Evolutionary conservation across 1,284 basidiomycete species (phyloP).

Genomic region (Puccinia novopanici): DNA sequence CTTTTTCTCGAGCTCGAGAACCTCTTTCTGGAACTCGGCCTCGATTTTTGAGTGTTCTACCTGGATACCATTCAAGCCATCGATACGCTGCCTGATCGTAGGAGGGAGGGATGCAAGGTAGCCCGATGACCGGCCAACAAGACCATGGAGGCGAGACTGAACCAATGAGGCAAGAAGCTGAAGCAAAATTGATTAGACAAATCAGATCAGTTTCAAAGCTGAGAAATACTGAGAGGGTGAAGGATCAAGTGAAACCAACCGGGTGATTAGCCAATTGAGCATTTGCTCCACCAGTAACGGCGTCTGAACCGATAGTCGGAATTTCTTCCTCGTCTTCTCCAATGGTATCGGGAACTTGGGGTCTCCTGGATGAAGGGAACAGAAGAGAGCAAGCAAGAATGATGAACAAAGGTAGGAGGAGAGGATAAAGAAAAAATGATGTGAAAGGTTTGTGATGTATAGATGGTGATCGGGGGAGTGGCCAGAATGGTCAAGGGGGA

Average conservation of each 20-base stretch:
- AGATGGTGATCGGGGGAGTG: not conserved
- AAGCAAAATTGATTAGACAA: not conserved
- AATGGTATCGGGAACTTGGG: slow-evolving; percentile 57
- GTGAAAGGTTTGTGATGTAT: not conserved
- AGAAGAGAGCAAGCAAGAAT: not conserved
- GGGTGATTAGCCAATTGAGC: slow-evolving; percentile 49
- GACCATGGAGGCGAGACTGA: slow-evolving; percentile 47
- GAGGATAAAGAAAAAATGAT: not conserved
- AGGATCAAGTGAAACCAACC: not conserved
- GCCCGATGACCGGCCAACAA: slow-evolving; percentile 49
- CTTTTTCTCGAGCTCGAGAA: slow-evolving; percentile 50
- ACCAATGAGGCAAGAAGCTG: slow-evolving; percentile 50
- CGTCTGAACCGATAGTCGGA: slow-evolving; percentile 55
- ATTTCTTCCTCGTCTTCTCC: slow-evolving; percentile 57
- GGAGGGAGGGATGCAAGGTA: slow-evolving; percentile 48
- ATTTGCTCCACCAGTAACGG: slow-evolving; percentile 52
- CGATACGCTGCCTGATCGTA: slow-evolving; percentile 38
- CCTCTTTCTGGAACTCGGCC: slow-evolving; percentile 50
- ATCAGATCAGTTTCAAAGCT: not conserved
- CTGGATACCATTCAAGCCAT: slow-evolving; percentile 50
- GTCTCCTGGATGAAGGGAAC: slow-evolving; percentile 52
- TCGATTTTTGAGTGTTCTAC: slow-evolving; percentile 49
- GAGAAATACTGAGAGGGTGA: not conserved
- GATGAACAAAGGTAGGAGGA: not conserved
- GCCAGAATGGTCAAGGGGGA: not conserved